A percentile compares a stretch with the other conserved stretches of the same genome.
phyloP scores from a whole-genome alignment of 257 asterid genomes.

The Salvia rosmarinus region DNA sequence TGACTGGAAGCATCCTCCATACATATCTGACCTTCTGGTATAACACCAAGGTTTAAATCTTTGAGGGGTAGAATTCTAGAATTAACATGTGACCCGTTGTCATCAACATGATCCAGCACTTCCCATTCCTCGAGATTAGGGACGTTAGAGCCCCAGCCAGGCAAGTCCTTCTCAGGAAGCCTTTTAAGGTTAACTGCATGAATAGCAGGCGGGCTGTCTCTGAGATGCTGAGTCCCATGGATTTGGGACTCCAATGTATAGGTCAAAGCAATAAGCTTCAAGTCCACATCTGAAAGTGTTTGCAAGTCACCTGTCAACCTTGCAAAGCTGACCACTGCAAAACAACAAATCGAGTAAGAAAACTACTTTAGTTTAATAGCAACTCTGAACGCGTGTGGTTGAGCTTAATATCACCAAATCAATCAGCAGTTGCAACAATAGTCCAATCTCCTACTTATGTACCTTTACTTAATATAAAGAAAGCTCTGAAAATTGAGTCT shows the following conservation, averaged over 20 bases:
- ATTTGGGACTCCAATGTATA: slow-evolving; percentile 77
- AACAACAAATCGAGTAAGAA: slow-evolving; percentile 30
- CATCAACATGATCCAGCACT: slow-evolving; percentile 72
- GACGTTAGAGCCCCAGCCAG: slow-evolving; percentile 98
- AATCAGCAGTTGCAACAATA: neutral
- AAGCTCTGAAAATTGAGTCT: neutral
- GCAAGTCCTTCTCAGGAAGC: slow-evolving; percentile 93
- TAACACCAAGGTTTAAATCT: slow-evolving; percentile 57
- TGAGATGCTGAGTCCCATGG: slow-evolving; percentile 81
- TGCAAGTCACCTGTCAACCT: slow-evolving; percentile 97
- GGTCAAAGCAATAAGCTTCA: slow-evolving; percentile 92
- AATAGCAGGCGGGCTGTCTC: slow-evolving; percentile 85
- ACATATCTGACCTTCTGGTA: slow-evolving; percentile 48
- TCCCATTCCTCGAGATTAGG: slow-evolving; percentile 97
- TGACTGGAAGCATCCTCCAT: slow-evolving; percentile 44
- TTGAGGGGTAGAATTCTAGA: slow-evolving; percentile 82
- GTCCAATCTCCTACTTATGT: neutral
- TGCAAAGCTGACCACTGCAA: slow-evolving; percentile 82
- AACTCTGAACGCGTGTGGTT: neutral
- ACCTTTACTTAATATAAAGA: neutral
- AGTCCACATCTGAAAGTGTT: slow-evolving; percentile 97
- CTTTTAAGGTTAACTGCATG: slow-evolving; percentile 77
- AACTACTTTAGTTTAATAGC: neutral
- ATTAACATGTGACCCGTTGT: slow-evolving; percentile 46
- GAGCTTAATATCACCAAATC: neutral